Conservation (phyloP, 192 early-diverging fungal species). For the Podila clonocystis region DNA sequence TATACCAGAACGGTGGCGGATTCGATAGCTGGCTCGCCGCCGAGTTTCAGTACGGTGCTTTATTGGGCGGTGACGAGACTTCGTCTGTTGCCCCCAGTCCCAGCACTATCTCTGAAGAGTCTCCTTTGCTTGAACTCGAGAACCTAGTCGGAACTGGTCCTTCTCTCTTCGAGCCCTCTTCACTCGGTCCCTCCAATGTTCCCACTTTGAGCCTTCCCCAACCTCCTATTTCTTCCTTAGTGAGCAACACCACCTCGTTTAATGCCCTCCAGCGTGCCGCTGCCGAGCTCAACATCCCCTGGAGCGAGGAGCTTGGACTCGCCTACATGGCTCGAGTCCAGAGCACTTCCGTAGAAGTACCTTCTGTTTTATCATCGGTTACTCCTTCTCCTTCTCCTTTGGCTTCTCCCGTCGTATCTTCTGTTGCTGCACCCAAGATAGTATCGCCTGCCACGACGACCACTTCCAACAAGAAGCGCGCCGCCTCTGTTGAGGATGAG, state of each 20-base stretch:
- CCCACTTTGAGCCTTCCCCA: background rate
- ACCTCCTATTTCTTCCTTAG: background rate
- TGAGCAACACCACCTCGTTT: slow-evolving; percentile 3
- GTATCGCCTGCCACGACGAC: background rate
- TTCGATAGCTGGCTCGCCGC: slow-evolving; percentile 32
- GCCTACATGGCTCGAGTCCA: slow-evolving; percentile 6
- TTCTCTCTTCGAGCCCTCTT: slow-evolving; percentile 13
- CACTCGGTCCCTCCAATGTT: background rate
- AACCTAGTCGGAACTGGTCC: background rate
- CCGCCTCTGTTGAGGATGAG: slow-evolving; percentile 10
- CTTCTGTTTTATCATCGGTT: background rate
- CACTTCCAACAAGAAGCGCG: slow-evolving; percentile 9
- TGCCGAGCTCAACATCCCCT: slow-evolving; percentile 27
- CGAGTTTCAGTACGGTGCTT: slow-evolving; percentile 16
- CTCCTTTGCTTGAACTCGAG: slow-evolving; percentile 14
- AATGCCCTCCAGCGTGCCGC: slow-evolving; percentile 18
- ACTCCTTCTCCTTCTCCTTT: background rate
- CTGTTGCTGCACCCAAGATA: background rate
- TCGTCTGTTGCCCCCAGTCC: slow-evolving; percentile 10
- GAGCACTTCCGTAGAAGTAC: background rate
- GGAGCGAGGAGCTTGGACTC: slow-evolving; percentile 17
- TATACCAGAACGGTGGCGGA: slow-evolving; percentile 8
- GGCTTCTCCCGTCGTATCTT: background rate
- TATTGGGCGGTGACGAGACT: slow-evolving; percentile 9
- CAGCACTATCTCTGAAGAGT: background rate